A percentile compares a stretch with the other conserved stretches of the same genome.
Conservation (phyloP, 139 green algal genomes). For the Chlamydomonas sp. region DNA sequence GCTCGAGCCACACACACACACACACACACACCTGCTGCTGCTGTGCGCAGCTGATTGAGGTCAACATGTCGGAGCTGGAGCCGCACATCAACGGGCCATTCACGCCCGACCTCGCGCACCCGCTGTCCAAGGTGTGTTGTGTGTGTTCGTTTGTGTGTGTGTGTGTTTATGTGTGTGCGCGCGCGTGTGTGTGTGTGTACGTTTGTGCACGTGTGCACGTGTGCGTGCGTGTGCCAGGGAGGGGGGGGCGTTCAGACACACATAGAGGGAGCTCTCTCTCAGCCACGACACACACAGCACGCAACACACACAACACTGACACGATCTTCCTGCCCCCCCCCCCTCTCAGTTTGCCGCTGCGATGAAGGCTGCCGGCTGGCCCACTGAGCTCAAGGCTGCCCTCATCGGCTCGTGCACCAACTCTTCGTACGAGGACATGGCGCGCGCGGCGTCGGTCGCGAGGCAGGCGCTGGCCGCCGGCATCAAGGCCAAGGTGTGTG, state of each 20-base stretch:
- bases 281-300: background rate
- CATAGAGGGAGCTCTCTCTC: too few species aligned
- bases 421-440: conserved; percentile 91
- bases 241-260: too few species aligned
- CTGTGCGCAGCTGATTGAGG: conserved; percentile 94
- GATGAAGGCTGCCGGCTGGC: conserved; percentile 69
- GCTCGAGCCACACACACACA: too few species aligned
- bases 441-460: conserved; percentile 67
- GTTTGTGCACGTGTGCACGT: too few species aligned
- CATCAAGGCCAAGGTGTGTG: conserved; percentile 19
- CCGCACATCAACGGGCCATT: conserved; percentile 93
- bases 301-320: background rate
- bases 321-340: too few species aligned
- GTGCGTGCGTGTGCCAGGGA: too few species aligned
- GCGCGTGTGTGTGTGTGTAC: too few species aligned
- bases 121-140: too few species aligned
- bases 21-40: conserved; percentile 88
- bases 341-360: conserved; percentile 70
- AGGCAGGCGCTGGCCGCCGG: conserved; percentile 57
- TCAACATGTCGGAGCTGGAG: conserved; percentile 88
- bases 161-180: too few species aligned
- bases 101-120: conserved; percentile 84
- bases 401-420: conserved; percentile 94
- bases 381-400: conserved; percentile 67
- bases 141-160: too few species aligned